phyloP scores from a whole-genome alignment of 345 rosid species.

The Excoecaria agallocha region DNA sequence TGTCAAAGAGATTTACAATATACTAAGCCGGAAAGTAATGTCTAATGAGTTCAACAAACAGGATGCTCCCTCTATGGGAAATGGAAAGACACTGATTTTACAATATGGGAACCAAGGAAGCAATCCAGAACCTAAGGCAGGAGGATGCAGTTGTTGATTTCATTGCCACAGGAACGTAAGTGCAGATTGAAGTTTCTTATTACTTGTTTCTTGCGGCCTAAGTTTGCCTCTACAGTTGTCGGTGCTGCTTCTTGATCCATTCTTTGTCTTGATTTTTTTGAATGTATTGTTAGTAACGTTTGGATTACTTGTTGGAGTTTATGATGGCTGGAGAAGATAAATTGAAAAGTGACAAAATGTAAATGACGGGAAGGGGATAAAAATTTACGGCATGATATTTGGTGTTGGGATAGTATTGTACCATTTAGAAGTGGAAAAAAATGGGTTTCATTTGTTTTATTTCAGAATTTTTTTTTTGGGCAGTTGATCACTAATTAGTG shows the following conservation, averaged over 20 bases:
- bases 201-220: not conserved
- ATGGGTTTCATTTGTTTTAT: no score
- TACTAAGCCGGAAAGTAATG: conserved; percentile 86
- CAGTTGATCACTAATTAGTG: no score
- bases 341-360: conserved; percentile 23
- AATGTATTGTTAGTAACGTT: conserved; percentile 14
- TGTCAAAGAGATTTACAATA: conserved; percentile 85
- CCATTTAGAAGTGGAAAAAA: no score
- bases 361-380: conserved; percentile 13
- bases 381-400: not conserved
- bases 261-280: conserved; percentile 25
- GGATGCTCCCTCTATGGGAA: conserved; percentile 54
- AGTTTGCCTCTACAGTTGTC: conserved; percentile 9
- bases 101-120: conserved; percentile 28
- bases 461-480: no score
- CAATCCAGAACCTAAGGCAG: conserved; percentile 36
- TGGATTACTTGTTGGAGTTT: conserved; percentile 13
- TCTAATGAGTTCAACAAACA: conserved; percentile 71
- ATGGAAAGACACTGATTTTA: conserved; percentile 73
- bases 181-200: not conserved
- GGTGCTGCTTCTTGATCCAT: conserved; percentile 17
- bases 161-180: conserved; percentile 15
- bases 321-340: conserved; percentile 26
- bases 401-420: no score
- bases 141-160: conserved; percentile 64